Evolutionary conservation across 2,329 filamentous ascomycete species (phyloP), one percentile per base, ranked within the genome.

Genomic region (Mycosphaerella sp.): DNA sequence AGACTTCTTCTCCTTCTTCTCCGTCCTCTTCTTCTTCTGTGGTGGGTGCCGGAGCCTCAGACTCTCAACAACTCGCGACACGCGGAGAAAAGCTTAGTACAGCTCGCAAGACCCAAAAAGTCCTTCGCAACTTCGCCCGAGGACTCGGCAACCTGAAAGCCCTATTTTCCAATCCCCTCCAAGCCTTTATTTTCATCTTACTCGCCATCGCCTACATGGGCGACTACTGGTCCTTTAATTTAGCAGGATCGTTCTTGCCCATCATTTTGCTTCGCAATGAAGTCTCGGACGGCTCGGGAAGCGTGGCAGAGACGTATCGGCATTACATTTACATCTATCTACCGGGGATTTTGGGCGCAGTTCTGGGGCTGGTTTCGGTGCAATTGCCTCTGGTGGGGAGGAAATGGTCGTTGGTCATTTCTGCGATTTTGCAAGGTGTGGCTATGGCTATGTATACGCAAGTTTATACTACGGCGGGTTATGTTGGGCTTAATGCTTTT

Each of bases 301-400:
- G 32, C 3, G 45, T 48, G 2, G 61, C 65, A 49, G 62, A 72
- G 61, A 80, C 77, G 0, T 81, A 81, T 59, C 73, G 75, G 11
- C 74, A 71, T 2, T 80, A 80, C 63, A 73, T 81, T 39, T 78
- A 76, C 60, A 80, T 79, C 1, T 80, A 80, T 65, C 69, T 74
- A 0, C 78, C 78, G 0, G 78, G 78, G 3, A 74, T 78, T 6
- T 57, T 79, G 0, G 78, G 76, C n/a, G 78, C 80, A 0, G 64
- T 80, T 0, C 62, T 79, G 2, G 78, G 76, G 1, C 69, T 74
- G 0, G 70, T 76, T 68, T 73, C 76, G 67, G 80, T 79, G 68
- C 62, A 72, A 61, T 71, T 75, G 45, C 62, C 73, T 1, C 53
- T 58, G n/a, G 50, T 76, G 17, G 74, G 74, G 29, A 71, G 73